Evolutionary conservation across 345 rosid genomes (phyloP).

Genomic region (Pistacia vera): DNA sequence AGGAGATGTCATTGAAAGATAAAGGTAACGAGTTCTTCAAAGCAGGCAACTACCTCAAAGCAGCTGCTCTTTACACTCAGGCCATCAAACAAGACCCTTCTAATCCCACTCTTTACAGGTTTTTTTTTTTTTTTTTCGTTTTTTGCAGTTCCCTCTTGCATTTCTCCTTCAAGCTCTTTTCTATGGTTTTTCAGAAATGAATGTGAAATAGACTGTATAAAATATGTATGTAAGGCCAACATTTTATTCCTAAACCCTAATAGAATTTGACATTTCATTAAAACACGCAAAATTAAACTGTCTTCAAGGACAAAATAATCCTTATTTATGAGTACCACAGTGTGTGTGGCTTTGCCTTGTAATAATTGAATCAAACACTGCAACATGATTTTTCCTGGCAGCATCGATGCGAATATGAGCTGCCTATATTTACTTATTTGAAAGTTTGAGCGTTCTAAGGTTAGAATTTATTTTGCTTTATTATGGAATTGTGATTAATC

Average conservation of each 20-base stretch:
- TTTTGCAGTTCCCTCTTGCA: background rate
- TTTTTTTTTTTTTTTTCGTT: background rate
- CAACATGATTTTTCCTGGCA: no score
- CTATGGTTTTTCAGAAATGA: background rate
- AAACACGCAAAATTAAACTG: background rate
- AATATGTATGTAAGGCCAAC: background rate
- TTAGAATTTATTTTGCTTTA: background rate
- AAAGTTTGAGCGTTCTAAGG: no score
- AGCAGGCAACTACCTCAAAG: slow-evolving; percentile 94
- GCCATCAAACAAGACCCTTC: slow-evolving; percentile 95
- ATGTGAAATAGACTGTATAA: no score
- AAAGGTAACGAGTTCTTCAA: slow-evolving; percentile 95
- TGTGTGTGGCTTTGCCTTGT: no score
- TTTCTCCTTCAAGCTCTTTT: background rate
- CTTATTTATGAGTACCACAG: background rate
- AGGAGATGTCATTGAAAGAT: slow-evolving; percentile 67
- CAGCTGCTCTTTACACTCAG: slow-evolving; percentile 97
- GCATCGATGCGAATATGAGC: no score
- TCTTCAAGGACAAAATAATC: background rate
- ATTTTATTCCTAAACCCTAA: background rate
- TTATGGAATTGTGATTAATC: background rate
- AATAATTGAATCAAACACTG: no score
- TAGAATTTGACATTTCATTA: background rate
- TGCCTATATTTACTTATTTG: no score
- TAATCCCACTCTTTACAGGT: slow-evolving; percentile 93